A percentile compares a stretch with the other conserved stretches of the same genome.
phyloP scores from a whole-genome alignment of 495 filamentous ascomycete species.

The Talaromyces nanjingensis region DNA sequence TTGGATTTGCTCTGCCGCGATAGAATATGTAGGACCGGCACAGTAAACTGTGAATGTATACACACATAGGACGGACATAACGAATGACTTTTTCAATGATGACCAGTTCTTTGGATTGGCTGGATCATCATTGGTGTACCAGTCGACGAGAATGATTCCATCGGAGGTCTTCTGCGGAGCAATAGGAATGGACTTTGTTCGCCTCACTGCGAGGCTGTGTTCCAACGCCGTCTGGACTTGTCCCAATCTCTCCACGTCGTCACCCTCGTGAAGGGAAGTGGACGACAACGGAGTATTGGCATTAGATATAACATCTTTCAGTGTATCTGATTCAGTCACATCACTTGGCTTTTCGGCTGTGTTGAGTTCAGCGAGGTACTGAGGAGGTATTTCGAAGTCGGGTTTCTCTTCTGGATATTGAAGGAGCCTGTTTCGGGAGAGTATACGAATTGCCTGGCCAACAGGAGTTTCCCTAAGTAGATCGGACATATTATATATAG shows the following conservation, averaged over 20 bases:
- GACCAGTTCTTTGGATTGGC: constrained; percentile 38
- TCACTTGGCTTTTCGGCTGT: too few relatives aligned
- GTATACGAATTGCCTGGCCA: neutral
- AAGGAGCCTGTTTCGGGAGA: neutral
- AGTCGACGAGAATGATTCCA: constrained; percentile 22
- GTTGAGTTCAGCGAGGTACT: neutral
- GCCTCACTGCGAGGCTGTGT: neutral
- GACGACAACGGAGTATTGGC: too few relatives aligned
- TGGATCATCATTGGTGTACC: constrained; percentile 30
- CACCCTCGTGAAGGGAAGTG: too few relatives aligned
- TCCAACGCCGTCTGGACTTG: too few relatives aligned
- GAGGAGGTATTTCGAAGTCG: neutral
- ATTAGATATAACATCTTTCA: too few relatives aligned
- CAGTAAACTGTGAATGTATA: constrained; percentile 41
- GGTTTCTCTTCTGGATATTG: neutral
- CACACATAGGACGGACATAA: constrained; percentile 22
- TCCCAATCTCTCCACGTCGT: too few relatives aligned
- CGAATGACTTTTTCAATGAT: constrained; percentile 20
- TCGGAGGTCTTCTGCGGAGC: neutral
- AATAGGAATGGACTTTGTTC: neutral
- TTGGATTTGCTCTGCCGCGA: constrained; percentile 7
- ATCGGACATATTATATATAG: neutral
- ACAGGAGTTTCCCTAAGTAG: neutral
- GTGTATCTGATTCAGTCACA: too few relatives aligned
- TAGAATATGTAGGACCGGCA: constrained; percentile 11